Evolutionary conservation across 2,329 filamentous ascomycete species (phyloP).

Genomic region (Alternaria sp.): DNA sequence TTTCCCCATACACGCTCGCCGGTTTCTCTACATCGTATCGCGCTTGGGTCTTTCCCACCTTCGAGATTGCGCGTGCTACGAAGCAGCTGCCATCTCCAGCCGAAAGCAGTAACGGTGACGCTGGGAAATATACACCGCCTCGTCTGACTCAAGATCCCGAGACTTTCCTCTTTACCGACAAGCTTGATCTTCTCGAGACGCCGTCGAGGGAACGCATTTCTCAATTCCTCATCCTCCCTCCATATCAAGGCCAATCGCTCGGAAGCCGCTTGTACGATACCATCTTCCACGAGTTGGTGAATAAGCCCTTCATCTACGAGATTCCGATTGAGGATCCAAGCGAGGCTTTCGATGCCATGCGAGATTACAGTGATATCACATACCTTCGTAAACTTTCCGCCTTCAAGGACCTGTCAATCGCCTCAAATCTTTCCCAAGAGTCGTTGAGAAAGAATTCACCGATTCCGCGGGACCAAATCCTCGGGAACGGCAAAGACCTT

Average conservation of each 20-base stretch:
- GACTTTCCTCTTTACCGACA: slow-evolving; percentile 41
- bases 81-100: slow-evolving; percentile 46
- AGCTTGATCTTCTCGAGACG: slow-evolving; percentile 64
- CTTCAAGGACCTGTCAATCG: slow-evolving; percentile 63
- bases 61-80: slow-evolving; percentile 52
- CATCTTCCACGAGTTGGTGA: slow-evolving; percentile 76
- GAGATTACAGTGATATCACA: slow-evolving; percentile 76
- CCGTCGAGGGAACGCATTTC: slow-evolving; percentile 86
- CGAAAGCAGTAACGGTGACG: slow-evolving; percentile 45
- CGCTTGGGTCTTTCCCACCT: slow-evolving; percentile 72
- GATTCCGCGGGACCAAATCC: slow-evolving; percentile 62
- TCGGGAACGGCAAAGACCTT: slow-evolving; percentile 64
- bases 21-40: slow-evolving; percentile 93
- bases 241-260: slow-evolving; percentile 82
- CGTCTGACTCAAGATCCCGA: slow-evolving; percentile 40
- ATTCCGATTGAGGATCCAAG: slow-evolving; percentile 95
- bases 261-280: slow-evolving; percentile 82
- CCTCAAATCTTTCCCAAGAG: slow-evolving; percentile 59
- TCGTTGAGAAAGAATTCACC: slow-evolving; percentile 64
- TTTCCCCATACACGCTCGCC: slow-evolving; percentile 73
- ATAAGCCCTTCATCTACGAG: slow-evolving; percentile 75
- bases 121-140: slow-evolving; percentile 50
- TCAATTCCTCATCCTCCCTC: slow-evolving; percentile 90
- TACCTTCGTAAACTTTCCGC: slow-evolving; percentile 68
- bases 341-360: slow-evolving; percentile 81